Percentiles rank a stretch among this genome's conserved stretches.
These are phyloP conservation scores for Yamadazyma sp. DNA, from an alignment of 805 yeast species.

Conservation along the genomic window DNA sequence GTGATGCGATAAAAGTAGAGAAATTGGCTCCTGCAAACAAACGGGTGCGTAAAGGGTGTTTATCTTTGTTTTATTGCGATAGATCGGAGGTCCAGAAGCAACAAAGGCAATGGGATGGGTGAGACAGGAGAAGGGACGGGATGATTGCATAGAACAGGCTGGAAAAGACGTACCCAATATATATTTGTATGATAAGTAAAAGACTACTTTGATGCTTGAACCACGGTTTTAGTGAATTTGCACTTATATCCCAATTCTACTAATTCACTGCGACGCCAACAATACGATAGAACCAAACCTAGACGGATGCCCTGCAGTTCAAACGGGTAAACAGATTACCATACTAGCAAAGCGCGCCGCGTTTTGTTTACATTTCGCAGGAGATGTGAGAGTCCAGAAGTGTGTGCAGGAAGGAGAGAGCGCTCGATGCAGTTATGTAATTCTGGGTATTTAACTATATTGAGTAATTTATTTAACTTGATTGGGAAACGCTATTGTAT, in stretches of 20 bases:
- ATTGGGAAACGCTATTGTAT: background rate
- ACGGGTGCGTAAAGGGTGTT: no score
- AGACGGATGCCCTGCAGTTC: no score
- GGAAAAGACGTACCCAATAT: no score
- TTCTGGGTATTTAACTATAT: conserved; percentile 3
- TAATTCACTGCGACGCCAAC: conserved; percentile 4
- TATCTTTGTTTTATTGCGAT: no score
- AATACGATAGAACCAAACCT: no score
- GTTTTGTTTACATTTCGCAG: conserved; percentile 8
- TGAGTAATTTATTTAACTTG: conserved; percentile 6
- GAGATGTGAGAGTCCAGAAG: conserved; percentile 1
- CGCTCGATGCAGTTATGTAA: conserved; percentile 4
- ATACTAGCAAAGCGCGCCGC: conserved; percentile 5
- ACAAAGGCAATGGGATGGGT: conserved; percentile 1
- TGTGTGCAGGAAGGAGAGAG: background rate
- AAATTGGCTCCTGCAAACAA: conserved; percentile 8
- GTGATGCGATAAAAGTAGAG: conserved; percentile 9
- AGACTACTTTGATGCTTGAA: no score
- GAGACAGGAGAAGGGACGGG: no score
- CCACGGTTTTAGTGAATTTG: no score
- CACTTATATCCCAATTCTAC: no score
- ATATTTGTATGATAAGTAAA: no score
- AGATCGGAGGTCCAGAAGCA: no score
- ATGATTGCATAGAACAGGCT: no score
- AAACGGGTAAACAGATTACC: conserved; percentile 8